Percentiles rank a stretch among this genome's conserved stretches.
Evolutionary conservation across 2,329 filamentous ascomycete genomes (phyloP).

Genomic region (Hypocreales sp.): DNA sequence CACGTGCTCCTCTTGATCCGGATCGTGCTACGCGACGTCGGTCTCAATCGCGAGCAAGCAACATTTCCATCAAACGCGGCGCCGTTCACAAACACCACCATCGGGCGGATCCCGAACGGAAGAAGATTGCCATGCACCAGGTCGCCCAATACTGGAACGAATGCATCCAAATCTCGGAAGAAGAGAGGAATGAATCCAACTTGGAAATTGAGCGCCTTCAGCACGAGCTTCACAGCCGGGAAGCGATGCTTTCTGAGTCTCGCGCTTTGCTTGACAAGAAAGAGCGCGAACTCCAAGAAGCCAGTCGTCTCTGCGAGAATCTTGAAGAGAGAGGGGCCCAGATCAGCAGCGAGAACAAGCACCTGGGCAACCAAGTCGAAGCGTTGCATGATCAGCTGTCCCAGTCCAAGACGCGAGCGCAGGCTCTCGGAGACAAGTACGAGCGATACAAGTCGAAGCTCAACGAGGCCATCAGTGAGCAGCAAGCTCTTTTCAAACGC

Average conservation of each 20-base stretch:
- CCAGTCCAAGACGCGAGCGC: conserved; percentile 8
- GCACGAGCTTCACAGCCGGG: conserved; percentile 7
- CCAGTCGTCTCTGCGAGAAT: conserved; percentile 9
- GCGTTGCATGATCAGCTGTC: conserved; percentile 11
- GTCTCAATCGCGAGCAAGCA: conserved; percentile 15
- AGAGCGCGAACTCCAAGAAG: conserved; percentile 9
- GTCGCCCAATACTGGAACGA: conserved; percentile 18
- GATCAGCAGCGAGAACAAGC: conserved; percentile 9
- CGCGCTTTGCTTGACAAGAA: conserved; percentile 6
- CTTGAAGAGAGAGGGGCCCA: conserved; percentile 9
- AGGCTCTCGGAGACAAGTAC: conserved; percentile 17
- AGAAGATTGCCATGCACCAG: conserved; percentile 14
- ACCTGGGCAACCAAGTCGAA: conserved; percentile 12
- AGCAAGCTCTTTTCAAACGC: conserved; percentile 24
- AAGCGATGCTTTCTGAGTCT: conserved; percentile 7
- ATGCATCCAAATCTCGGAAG: conserved; percentile 14
- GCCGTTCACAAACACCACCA: conserved; percentile 4
- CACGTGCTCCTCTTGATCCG: conserved; percentile 1
- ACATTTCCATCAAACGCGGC: conserved; percentile 16
- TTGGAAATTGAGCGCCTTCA: conserved; percentile 13
- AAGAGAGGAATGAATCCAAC: conserved; percentile 11
- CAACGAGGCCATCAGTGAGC: conserved; percentile 29
- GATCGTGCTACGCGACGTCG: conserved; percentile 4
- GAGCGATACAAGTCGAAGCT: conserved; percentile 19
- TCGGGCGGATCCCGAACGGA: conserved; percentile 9